Evolutionary conservation across 2,329 filamentous ascomycete genomes (phyloP).

Genomic region (Tolypocladium sp.): DNA sequence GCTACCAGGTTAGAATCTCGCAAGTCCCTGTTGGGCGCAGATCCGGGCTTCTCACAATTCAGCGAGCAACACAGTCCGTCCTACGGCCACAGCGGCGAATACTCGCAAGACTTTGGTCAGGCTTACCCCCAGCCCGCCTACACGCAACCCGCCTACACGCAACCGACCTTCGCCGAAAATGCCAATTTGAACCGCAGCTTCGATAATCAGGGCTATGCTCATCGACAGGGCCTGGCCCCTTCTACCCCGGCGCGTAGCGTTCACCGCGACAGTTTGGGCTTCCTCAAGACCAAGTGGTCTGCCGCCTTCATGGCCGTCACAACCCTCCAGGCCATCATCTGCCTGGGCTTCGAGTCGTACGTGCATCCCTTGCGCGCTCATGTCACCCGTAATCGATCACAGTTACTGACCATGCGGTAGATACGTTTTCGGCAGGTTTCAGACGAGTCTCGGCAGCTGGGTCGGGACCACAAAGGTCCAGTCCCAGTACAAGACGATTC

Average conservation of each 20-base stretch:
- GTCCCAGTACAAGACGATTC: constrained; percentile 63
- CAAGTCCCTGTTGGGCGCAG: constrained; percentile 28
- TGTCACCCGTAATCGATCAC: not conserved
- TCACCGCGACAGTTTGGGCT: constrained; percentile 45
- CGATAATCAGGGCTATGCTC: constrained; percentile 24
- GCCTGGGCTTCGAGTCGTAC: constrained; percentile 79
- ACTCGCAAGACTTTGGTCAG: constrained; percentile 21
- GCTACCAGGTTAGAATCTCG: constrained; percentile 30
- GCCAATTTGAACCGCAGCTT: constrained; percentile 17
- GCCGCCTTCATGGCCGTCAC: constrained; percentile 73
- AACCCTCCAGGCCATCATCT: constrained; percentile 67
- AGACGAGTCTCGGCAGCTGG: constrained; percentile 44
- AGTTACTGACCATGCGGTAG: constrained; percentile 32
- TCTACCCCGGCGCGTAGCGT: constrained; percentile 22
- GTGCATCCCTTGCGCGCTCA: constrained; percentile 21
- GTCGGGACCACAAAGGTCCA: constrained; percentile 28
- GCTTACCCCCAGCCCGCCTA: constrained; percentile 22
- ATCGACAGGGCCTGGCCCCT: constrained; percentile 25
- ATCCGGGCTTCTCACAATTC: constrained; percentile 26
- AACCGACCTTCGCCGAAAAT: constrained; percentile 18
- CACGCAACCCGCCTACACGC: constrained; percentile 12
- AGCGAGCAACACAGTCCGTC: constrained; percentile 13
- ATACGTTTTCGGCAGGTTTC: constrained; percentile 85
- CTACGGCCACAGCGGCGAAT: constrained; percentile 15
- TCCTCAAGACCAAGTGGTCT: constrained; percentile 79